These are phyloP conservation scores for Drechslerella coelobrocha DNA, from an alignment of 2,329 filamentous ascomycete species.

Conservation along the genomic window DNA sequence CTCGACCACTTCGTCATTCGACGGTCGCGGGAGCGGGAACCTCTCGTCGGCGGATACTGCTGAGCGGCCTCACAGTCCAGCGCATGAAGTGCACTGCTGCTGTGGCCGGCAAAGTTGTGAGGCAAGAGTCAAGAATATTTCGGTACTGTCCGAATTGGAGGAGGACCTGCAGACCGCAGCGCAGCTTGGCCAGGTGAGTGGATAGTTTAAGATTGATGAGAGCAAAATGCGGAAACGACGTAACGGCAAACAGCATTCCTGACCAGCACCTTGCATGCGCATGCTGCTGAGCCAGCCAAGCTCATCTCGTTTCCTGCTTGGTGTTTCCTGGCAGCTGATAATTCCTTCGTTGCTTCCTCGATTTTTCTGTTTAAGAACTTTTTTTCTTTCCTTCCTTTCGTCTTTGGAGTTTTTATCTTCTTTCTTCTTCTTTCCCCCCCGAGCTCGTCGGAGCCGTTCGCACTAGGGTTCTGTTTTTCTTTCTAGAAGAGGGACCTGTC, in stretches of 20 bases:
- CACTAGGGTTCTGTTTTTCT: slow-evolving; percentile 18
- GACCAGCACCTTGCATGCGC: slow-evolving; percentile 8
- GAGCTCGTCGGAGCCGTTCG: slow-evolving; percentile 17
- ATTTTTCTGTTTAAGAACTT: neutral
- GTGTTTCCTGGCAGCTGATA: neutral
- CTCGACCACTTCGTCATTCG: slow-evolving; percentile 35
- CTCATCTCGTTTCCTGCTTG: slow-evolving; percentile 13
- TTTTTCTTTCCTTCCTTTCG: slow-evolving; percentile 6
- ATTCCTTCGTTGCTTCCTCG: neutral
- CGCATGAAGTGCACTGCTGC: slow-evolving; percentile 45
- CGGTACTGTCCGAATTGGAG: slow-evolving; percentile 39
- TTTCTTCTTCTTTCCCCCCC: neutral
- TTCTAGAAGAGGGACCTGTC: slow-evolving; percentile 21
- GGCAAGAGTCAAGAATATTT: slow-evolving; percentile 38
- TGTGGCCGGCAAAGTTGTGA: slow-evolving; percentile 45
- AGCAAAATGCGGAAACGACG: neutral
- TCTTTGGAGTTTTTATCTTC: slow-evolving; percentile 15
- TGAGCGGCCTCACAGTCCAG: slow-evolving; percentile 34
- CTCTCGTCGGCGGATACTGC: slow-evolving; percentile 27
- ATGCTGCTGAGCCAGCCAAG: slow-evolving; percentile 6
- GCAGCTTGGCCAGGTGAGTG: slow-evolving; percentile 48
- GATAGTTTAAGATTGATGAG: neutral
- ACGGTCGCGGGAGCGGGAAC: slow-evolving; percentile 34
- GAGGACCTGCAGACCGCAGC: slow-evolving; percentile 49
- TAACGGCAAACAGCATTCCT: slow-evolving; percentile 31